Base-by-base conservation (phyloP, 2,329 filamentous ascomycete species). In the Metarhizium rileyi region DNA sequence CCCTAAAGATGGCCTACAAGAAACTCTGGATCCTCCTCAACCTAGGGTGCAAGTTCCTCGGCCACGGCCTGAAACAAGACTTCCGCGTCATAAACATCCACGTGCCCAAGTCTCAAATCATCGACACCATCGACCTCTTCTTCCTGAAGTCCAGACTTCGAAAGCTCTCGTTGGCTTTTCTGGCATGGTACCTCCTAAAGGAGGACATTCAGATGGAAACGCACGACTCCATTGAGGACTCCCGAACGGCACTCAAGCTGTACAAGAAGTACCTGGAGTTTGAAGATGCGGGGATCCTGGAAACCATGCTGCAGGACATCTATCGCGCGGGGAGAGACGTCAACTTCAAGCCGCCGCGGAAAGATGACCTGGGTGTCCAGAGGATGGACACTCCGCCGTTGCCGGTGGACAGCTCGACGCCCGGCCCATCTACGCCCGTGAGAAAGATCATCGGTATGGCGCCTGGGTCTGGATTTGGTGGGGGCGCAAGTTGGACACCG, bases 31-130 rank as follows among this genome's bases (percentile, higher is more conserved):
- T 97, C 16, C 76, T 98, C 18, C 78, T 98, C 28, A 98, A 98
- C 63, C 76, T 97, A 0, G 93, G 93, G 44, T 95, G 90, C 68
- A 81, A 87, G 54, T 98, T 98, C 64, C 79, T 98, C 5, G 93
- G 93, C 2, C 93, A 98, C 61, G 91, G 91, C 4, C 75, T 98
- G 40, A 88, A 88, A 57, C 91, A 93, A 58, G 93, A 98, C 67
- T 97, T 98, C 70, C 88, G 93, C 48, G 95, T 95, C 50, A 95
- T 95, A 69, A 98, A 98, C 66, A 96, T 98, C 50, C 88, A 96
- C 64, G 86, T 98, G 0, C 93, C 94, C 1, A 87, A 85, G 63
- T 69, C 80, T 3, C 93, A 98, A 65, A 86, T 95, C 33, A 89
- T 98, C 49, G 93, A 98, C 67, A 98, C 94, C 0, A 90, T 90